Evolutionary conservation across 176 grass and related monocot species (phyloP), one percentile per base, ranked within the genome.

Genomic region (Bromus sterilis): DNA sequence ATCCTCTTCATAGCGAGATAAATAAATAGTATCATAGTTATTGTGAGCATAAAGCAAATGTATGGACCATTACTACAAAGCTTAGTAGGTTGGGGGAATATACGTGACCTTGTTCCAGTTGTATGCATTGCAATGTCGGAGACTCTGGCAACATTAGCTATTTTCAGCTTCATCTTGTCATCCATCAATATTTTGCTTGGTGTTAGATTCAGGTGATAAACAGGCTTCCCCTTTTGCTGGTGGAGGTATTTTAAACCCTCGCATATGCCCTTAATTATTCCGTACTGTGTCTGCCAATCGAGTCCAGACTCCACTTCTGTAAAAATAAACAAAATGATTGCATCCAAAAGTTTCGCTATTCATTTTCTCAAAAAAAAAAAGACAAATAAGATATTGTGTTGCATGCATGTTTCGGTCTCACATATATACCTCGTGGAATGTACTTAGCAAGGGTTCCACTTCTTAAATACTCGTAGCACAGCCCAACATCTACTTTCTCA

Each of bases 401-500:
- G 40, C 2, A 42, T 53, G 6, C n/a, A 42, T 53, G 6, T 8
- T 56, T 6, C 2, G 1, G 7, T 23, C 51, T 56, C 6, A 9
- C 20, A 11, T 12, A 25, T 62, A 62, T 62, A 62, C 58, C 58
- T 62, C 0, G 5, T 31, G 13, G 1, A 15, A 62, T 30, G 13
- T 31, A 31, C 12, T 3, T 0, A 6, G 7, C 28, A 8, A 62
- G 58, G 12, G 28, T 30, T 30, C 58, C 59, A 31, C 1, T 16
- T 60, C 1, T 1, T 0, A 62, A 1, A 31, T 62, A 16, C 28
- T 62, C 58, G 13, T 15, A 62, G 58, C 28, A 62, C 28, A 62
- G 0, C 25, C 0, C 11, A 0, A 0, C 29, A 0, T 60, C 0
- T 14, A 2, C 13, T 0, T 26, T 0, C 0, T 1, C 3, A 12